Evolutionary conservation across 495 filamentous ascomycete genomes (phyloP).

Genomic region (Daldinia vernicosa): DNA sequence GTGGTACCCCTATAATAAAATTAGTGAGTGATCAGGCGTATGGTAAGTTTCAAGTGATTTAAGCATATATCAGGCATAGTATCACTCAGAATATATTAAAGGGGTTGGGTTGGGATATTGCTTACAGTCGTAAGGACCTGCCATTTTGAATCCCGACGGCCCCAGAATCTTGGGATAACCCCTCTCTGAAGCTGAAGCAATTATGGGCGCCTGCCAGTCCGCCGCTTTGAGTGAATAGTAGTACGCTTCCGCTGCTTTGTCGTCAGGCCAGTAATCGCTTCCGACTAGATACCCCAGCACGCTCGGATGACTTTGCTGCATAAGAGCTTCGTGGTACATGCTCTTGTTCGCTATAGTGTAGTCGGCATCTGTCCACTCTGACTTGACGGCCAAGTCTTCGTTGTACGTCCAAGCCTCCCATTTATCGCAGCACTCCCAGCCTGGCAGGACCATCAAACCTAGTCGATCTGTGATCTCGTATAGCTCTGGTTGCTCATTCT

Average conservation of each 20-base stretch:
- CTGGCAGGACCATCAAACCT: conserved; percentile 69
- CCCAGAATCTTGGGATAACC: conserved; percentile 62
- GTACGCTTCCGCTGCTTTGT: conserved; percentile 62
- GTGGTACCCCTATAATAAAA: conserved; percentile 53
- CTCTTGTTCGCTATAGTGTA: conserved; percentile 62
- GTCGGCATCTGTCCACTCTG: conserved; percentile 61
- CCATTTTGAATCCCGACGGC: conserved; percentile 71
- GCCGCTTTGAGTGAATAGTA: conserved; percentile 56
- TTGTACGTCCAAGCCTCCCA: conserved; percentile 75
- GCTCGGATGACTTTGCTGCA: conserved; percentile 67
- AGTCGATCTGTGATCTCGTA: conserved; percentile 66
- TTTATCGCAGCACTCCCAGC: conserved; percentile 76
- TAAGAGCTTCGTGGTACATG: conserved; percentile 67
- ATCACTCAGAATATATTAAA: background rate
- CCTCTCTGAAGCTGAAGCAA: conserved; percentile 65
- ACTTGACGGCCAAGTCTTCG: conserved; percentile 56
- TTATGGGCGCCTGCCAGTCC: conserved; percentile 66
- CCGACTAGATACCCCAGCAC: conserved; percentile 67
- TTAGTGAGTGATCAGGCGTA: background rate
- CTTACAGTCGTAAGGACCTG: conserved; percentile 70
- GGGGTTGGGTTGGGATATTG: background rate
- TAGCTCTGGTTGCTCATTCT: conserved; percentile 68
- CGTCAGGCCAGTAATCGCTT: conserved; percentile 71
- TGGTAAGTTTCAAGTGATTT: background rate
- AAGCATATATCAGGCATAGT: too few relatives aligned